These are phyloP conservation scores for Scenedesmus sp. DNA, from an alignment of 163 green algal genomes.

Conservation along the genomic window DNA sequence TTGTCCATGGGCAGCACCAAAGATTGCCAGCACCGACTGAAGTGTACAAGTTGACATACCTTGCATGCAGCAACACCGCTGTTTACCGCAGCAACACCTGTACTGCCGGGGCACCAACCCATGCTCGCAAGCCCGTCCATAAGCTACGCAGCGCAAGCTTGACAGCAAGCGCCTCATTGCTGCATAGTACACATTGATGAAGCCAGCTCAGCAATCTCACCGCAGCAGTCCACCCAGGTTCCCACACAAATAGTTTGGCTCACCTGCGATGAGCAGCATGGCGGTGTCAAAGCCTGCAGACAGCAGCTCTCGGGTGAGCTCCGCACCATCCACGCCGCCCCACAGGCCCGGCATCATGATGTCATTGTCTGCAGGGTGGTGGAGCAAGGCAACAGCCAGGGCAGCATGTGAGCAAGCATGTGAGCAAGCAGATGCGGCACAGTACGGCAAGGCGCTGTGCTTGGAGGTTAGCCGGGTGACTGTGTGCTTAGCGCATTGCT, in stretches of 20 bases:
- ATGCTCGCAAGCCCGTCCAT: no score
- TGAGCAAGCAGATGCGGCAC: neutral
- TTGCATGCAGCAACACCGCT: no score
- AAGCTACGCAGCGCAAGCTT: no score
- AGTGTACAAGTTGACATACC: no score
- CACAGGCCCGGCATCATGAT: conserved; percentile 65
- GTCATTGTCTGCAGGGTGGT: neutral
- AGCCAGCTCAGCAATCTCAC: neutral
- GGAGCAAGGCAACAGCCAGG: neutral
- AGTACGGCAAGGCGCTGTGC: neutral
- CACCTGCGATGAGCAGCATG: conserved; percentile 66
- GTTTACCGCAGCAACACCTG: no score
- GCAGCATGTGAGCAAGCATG: no score
- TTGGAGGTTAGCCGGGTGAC: neutral
- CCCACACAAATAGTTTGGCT: no score
- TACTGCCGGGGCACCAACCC: no score
- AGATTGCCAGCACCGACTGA: no score
- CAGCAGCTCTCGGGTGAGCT: conserved; percentile 68
- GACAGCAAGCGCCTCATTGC: no score
- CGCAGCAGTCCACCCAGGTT: neutral
- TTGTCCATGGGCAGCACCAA: neutral
- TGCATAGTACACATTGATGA: no score
- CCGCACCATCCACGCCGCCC: conserved; percentile 62
- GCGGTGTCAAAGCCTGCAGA: conserved; percentile 55
- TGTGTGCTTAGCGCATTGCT: neutral